Conservation (phyloP, 1,139 yeast genomes). For the Pichia sp. region DNA sequence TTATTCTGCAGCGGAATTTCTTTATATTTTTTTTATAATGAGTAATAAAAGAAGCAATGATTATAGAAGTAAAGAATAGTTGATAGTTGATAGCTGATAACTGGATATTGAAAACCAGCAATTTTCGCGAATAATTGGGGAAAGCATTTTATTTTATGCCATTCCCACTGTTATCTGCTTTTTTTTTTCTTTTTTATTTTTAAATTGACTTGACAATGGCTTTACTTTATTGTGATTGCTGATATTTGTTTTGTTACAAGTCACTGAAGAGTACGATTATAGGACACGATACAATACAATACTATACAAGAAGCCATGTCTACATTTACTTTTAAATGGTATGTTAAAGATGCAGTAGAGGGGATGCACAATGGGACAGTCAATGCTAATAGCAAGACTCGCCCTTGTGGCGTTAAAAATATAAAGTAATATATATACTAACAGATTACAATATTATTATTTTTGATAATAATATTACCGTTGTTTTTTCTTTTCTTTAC, state of each 20-base stretch:
- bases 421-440: neutral
- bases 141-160: neutral
- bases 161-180: neutral
- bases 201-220: too few species aligned
- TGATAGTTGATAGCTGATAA: too few species aligned
- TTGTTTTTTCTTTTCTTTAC: neutral
- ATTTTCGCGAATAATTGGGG: neutral
- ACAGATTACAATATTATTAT: neutral
- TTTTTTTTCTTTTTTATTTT: neutral
- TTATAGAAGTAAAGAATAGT: too few species aligned
- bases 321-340: slow-evolving; percentile 9
- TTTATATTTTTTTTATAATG: too few species aligned
- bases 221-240: too few species aligned
- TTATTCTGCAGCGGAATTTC: too few species aligned
- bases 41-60: neutral
- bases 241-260: neutral
- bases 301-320: slow-evolving; percentile 1
- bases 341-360: neutral
- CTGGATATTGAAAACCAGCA: neutral
- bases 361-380: neutral
- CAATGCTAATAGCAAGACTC: too few species aligned
- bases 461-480: too few species aligned
- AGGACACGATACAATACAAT: neutral
- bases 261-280: too few species aligned
- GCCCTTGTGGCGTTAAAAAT: neutral